A percentile compares a stretch with the other conserved stretches of the same genome.
These are phyloP conservation scores for Dalechampia spathulata DNA, from an alignment of 441 rosid species.

Conservation along the genomic window DNA sequence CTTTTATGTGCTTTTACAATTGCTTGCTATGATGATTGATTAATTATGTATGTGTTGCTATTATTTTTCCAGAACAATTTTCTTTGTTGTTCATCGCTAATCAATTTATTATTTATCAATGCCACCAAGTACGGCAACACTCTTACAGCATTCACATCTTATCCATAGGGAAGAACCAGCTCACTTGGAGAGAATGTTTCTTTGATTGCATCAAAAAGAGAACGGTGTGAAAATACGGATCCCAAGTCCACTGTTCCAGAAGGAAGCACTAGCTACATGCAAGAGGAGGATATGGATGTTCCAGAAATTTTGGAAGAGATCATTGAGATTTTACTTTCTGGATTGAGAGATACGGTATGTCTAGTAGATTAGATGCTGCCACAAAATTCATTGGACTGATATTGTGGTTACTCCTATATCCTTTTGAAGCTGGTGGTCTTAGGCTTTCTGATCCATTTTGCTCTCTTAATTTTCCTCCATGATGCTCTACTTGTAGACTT, in stretches of 20 bases:
- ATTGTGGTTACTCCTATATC: not conserved
- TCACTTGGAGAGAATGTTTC: conserved; percentile 61
- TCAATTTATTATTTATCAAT: not conserved
- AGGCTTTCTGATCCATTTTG: too few species aligned
- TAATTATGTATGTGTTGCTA: not conserved
- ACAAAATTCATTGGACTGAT: not conserved
- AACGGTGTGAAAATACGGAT: conserved; percentile 22
- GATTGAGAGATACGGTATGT: conserved; percentile 86
- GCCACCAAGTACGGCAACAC: not conserved
- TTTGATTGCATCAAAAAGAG: conserved; percentile 26
- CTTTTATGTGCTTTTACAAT: not conserved
- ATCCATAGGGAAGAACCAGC: conserved; percentile 49
- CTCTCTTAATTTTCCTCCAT: not conserved
- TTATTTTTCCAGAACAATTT: not conserved
- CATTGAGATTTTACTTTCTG: conserved; percentile 79
- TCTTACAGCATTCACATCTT: conserved; percentile 20
- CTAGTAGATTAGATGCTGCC: conserved; percentile 18
- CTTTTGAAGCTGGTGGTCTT: not conserved
- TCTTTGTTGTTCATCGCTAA: too few species aligned
- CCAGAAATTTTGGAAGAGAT: conserved; percentile 88
- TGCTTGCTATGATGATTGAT: not conserved
- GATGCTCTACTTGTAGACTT: not conserved
- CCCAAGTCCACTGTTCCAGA: conserved; percentile 25
- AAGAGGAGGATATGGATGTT: conserved; percentile 80
- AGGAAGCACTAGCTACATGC: conserved; percentile 29